A percentile compares a stretch with the other conserved stretches of the same genome.
Conservation (phyloP, 2,329 filamentous ascomycete species). For the Neonectria ditissima region DNA sequence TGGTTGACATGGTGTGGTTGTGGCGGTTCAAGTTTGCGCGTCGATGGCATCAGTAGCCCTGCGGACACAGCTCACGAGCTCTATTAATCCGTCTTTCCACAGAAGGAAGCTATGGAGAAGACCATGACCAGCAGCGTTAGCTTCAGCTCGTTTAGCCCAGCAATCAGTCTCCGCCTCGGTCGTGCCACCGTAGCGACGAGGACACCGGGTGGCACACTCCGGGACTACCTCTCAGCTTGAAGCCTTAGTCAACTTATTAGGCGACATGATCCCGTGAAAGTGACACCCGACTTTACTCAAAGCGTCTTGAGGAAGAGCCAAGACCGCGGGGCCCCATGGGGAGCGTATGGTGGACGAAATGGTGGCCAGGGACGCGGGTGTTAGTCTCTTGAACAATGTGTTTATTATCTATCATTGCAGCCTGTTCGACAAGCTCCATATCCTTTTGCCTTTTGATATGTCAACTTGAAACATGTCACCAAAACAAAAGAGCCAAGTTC, state of each 20-base stretch:
- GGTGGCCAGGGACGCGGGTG: background rate
- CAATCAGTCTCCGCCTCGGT: background rate
- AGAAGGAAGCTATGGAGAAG: background rate
- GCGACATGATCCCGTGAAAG: background rate
- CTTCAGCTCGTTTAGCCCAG: background rate
- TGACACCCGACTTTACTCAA: background rate
- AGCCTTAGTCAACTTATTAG: background rate
- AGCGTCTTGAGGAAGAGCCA: background rate
- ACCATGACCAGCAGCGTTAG: background rate
- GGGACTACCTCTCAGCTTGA: constrained; percentile 7
- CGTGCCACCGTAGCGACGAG: constrained; percentile 21
- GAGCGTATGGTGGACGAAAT: background rate
- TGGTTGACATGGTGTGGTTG: constrained; percentile 16
- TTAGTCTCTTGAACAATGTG: background rate
- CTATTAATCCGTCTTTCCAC: constrained; percentile 7
- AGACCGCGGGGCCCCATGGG: constrained; percentile 7
- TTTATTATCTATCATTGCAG: constrained; percentile 5
- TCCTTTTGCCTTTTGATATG: background rate
- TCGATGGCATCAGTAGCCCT: background rate
- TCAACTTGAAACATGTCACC: constrained; percentile 19
- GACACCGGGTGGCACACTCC: constrained; percentile 35
- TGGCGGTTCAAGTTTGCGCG: background rate
- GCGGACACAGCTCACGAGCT: background rate
- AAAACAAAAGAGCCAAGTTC: background rate
- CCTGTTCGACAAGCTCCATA: background rate